Evolutionary conservation across 441 rosid species (phyloP).

Genomic region (Gossypium lobatum): DNA sequence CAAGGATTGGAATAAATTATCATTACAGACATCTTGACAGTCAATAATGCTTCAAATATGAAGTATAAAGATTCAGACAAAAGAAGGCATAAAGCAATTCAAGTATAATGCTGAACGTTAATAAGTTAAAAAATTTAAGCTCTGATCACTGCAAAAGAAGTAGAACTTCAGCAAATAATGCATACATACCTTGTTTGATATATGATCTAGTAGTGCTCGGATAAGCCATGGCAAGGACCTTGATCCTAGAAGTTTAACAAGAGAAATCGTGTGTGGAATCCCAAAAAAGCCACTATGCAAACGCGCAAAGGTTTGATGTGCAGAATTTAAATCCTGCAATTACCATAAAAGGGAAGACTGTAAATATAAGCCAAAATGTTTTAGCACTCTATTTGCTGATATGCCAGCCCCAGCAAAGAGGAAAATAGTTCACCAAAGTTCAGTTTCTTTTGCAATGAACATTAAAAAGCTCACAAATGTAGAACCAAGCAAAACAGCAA

Average conservation of each 20-base stretch:
- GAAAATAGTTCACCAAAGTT: not conserved
- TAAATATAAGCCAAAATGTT: slow-evolving; percentile 1
- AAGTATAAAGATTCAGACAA: not conserved
- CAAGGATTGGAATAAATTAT: not conserved
- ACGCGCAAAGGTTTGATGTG: slow-evolving; percentile 95
- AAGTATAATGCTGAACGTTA: not conserved
- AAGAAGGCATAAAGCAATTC: not conserved
- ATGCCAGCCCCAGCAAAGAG: not conserved
- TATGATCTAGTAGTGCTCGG: slow-evolving; percentile 88
- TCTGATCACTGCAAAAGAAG: not conserved
- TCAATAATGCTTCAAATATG: not conserved
- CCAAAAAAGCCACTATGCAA: slow-evolving; percentile 95
- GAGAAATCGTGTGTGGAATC: slow-evolving; percentile 77
- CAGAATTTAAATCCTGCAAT: slow-evolving; percentile 86
- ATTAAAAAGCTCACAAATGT: not conserved
- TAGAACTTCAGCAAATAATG: slow-evolving; percentile 5
- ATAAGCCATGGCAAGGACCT: slow-evolving; percentile 99
- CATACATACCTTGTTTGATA: slow-evolving; percentile 80
- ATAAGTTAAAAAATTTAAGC: not conserved
- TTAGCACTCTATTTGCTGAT: slow-evolving; percentile 1
- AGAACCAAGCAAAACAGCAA: slow-evolving; percentile 16
- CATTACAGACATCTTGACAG: not conserved
- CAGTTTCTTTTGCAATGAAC: not conserved
- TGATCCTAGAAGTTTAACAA: slow-evolving; percentile 86
- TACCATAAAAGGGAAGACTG: slow-evolving; percentile 6